Base-by-base conservation (phyloP, 768 basidiomycete species). In the Phylloporus sp. region DNA sequence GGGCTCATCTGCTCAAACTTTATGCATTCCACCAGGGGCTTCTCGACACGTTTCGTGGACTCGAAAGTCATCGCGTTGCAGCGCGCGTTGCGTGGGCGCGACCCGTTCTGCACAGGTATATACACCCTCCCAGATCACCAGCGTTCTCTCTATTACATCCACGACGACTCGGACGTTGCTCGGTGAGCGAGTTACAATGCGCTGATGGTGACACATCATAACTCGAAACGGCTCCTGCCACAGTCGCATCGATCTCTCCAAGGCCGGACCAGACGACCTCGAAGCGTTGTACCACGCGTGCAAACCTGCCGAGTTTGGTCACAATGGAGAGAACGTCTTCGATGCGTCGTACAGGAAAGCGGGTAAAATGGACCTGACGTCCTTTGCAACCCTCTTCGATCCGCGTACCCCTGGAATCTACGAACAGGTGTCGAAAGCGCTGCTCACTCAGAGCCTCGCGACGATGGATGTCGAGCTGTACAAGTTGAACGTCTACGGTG, bases 401-500 rank as follows among this genome's bases (percentile, higher is more conserved):
- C 41, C 50, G 0, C 42, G 23, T 32, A 38, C n/a, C 7, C 40
- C 47, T 11, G 24, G 52, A 1, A 40, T 46, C 41, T 24, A 43
- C 15, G 36, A 53, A 11, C 35, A 34, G 6, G 21, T 47, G 1
- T 42, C 33, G 3, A 38, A 29, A 10, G 38, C 23, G 9, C 38
- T 52, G 34, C 46, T 54, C 13, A 50, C 54, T 5, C 1, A 28
- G 31, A 21, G 21, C 9, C 3, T 27, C 3, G 43, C 48, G 11
- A 18, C 32, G 29, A 43, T 35, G 32, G 31, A 34, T 1, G 18
- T 9, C 48, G 70, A 77, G 50, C 44, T 74, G 7, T 73, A 75
- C 56, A 75, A 77, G 48, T 59, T 77, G 41, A 74, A 76, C 40
- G 68, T 76, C 4, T 76, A 77, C 39, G 69, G 77, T 75, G 22